Percentiles rank a stretch among this genome's conserved stretches.
Conservation (phyloP, 495 filamentous ascomycete genomes). For the Podospora tetraspora region DNA sequence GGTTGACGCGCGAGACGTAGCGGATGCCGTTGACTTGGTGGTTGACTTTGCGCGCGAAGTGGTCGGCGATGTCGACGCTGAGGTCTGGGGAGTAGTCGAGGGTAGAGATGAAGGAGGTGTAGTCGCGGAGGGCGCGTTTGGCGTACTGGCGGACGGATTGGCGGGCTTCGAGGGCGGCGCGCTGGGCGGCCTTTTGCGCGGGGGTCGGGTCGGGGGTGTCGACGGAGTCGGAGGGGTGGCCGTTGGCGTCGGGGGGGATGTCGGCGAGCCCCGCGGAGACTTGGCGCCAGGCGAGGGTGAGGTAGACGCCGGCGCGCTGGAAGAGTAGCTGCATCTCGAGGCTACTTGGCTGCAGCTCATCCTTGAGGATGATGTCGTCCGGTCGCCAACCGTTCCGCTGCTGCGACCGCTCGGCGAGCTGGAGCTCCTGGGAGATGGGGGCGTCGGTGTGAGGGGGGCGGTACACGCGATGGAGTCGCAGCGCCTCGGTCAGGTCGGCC, state of each 20-base stretch:
- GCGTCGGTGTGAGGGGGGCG: constrained; percentile 38
- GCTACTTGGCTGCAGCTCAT: constrained; percentile 67
- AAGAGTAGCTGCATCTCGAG: constrained; percentile 69
- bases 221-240: constrained; percentile 1
- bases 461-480: constrained; percentile 53
- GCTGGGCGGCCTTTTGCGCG: constrained; percentile 39
- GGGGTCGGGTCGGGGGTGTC: constrained; percentile 19
- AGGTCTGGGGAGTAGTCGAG: constrained; percentile 74
- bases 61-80: constrained; percentile 56
- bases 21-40: constrained; percentile 41
- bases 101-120: constrained; percentile 58
- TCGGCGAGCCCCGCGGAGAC: constrained; percentile 31
- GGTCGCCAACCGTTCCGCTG: constrained; percentile 37
- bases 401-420: constrained; percentile 31
- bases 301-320: constrained; percentile 67
- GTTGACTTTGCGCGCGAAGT: constrained; percentile 61
- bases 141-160: constrained; percentile 65
- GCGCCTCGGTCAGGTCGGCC: constrained; percentile 59
- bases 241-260: not conserved
- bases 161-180: constrained; percentile 50
- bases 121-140: constrained; percentile 68
- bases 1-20: constrained; percentile 18
- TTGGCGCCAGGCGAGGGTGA: constrained; percentile 62
- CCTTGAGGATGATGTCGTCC: constrained; percentile 54
- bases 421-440: constrained; percentile 35